Evolutionary conservation across 2,329 filamentous ascomycete genomes (phyloP), one percentile per base, ranked within the genome.

Genomic region (Zasmidium citrigriseum): DNA sequence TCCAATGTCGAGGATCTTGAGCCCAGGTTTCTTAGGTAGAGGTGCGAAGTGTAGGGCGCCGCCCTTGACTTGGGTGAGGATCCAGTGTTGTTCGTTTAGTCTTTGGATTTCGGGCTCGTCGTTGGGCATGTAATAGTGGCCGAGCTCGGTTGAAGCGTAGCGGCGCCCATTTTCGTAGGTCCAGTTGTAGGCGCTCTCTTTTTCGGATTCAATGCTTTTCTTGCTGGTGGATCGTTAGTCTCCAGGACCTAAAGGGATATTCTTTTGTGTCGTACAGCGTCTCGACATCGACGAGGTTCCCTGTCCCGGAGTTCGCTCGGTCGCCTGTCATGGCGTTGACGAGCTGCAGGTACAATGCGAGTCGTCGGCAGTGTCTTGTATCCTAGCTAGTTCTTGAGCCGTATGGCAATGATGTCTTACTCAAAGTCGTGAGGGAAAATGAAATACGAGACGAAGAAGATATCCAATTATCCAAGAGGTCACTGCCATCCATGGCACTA

Each of bases 101-200:
- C 65, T 58, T 22, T 66, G 65, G 46, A 67, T 66, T 29, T 67
- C 65, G 18, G 65, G 63, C 38, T 62, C 58, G 23, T 67, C 65
- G 46, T 64, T 65, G 16, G 65, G 65, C 64, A 67, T 67, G 57
- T 64, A 67, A 54, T 67, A 67, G 44, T 65, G 57, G 4, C 64
- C 64, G 16, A 67, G 52, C 23, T 63, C 58, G 46, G 54, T 58
- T 11, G 64, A 67, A 12, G 64, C 64, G 54, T 67, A 67, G 41
- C 64, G 63, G 20, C 64, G 64, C 47, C 63, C 63, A 24, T 67
- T 62, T 20, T 58, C 45, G 50, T 59, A 64, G 16, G 50, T 65
- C 60, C 58, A 64, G 22, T 54, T 34, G 46, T 67, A 67, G 4
- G 54, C 27, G 50, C 20, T 52, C 9, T 51, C 46, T 4, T 27